These are phyloP conservation scores for Sporothrix pseudoabietina DNA, from an alignment of 2,329 filamentous ascomycete genomes.

Conservation along the genomic window DNA sequence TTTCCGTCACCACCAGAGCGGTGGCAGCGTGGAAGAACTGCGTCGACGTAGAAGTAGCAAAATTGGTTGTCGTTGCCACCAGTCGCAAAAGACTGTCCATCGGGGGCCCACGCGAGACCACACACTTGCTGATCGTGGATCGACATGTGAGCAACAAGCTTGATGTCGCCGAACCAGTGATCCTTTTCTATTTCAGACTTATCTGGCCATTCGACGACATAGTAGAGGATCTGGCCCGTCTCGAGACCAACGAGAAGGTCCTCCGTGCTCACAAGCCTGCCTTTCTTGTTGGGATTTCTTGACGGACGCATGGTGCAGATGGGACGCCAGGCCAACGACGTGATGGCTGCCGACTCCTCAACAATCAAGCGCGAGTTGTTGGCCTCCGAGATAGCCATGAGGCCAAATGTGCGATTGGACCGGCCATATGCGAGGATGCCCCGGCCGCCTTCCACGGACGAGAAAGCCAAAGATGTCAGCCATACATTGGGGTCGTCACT, in stretches of 20 bases:
- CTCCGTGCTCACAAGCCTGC: constrained; percentile 66
- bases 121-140: constrained; percentile 90
- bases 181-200: constrained; percentile 63
- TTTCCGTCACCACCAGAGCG: background rate
- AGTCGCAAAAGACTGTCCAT: constrained; percentile 77
- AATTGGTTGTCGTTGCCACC: constrained; percentile 93
- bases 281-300: constrained; percentile 50
- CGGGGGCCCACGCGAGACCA: constrained; percentile 82
- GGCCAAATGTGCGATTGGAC: constrained; percentile 71
- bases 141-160: constrained; percentile 72
- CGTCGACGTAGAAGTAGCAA: constrained; percentile 72
- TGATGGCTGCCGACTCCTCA: constrained; percentile 70
- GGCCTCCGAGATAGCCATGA: constrained; percentile 74
- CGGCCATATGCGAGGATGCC: constrained; percentile 84
- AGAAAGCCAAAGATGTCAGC: constrained; percentile 89
- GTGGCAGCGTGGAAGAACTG: constrained; percentile 49
- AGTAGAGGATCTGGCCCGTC: constrained; percentile 79
- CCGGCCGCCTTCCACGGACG: constrained; percentile 72
- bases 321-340: constrained; percentile 81
- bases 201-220: constrained; percentile 81
- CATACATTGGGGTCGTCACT: constrained; percentile 54
- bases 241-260: constrained; percentile 88
- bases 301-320: constrained; percentile 57
- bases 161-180: constrained; percentile 77
- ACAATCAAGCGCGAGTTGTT: constrained; percentile 56